These are phyloP conservation scores for Apiospora pterosperma DNA, from an alignment of 2,329 filamentous ascomycete genomes.

Conservation along the genomic window DNA sequence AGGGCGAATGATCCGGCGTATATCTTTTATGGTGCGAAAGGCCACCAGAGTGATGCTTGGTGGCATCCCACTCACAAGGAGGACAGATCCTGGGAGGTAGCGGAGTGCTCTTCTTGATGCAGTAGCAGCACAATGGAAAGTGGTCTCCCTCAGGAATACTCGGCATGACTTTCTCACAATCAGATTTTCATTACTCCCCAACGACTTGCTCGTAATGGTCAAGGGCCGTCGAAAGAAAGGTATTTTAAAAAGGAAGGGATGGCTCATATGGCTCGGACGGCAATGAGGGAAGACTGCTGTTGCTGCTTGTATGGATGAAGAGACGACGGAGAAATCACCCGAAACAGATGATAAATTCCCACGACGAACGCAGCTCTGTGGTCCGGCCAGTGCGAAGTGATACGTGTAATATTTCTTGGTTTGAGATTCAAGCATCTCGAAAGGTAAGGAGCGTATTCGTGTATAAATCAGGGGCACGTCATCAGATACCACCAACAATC, in stretches of 20 bases:
- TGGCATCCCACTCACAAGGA: background rate
- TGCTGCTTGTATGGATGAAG: slow-evolving; percentile 14
- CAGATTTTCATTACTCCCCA: slow-evolving; percentile 30
- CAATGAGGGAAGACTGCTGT: slow-evolving; percentile 17
- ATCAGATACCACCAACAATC: background rate
- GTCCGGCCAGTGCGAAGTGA: background rate
- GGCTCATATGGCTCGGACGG: slow-evolving; percentile 20
- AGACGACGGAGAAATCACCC: background rate
- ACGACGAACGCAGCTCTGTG: background rate
- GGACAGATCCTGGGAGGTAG: slow-evolving; percentile 1
- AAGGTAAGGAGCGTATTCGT: background rate
- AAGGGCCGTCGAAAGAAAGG: slow-evolving; percentile 1
- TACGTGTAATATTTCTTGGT: background rate
- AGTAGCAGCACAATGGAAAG: slow-evolving; percentile 22
- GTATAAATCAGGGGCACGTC: background rate
- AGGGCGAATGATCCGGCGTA: slow-evolving; percentile 25
- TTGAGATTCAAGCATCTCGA: background rate
- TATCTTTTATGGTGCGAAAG: slow-evolving; percentile 20
- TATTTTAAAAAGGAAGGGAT: slow-evolving; percentile 12
- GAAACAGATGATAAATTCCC: slow-evolving; percentile 5
- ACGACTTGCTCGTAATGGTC: slow-evolving; percentile 14
- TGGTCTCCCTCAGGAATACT: slow-evolving; percentile 24
- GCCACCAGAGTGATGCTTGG: background rate
- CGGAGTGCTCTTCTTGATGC: slow-evolving; percentile 7
- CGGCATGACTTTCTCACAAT: slow-evolving; percentile 25